Evolutionary conservation across 306 rosid genomes (phyloP).

Genomic region (Vigna unguiculata): DNA sequence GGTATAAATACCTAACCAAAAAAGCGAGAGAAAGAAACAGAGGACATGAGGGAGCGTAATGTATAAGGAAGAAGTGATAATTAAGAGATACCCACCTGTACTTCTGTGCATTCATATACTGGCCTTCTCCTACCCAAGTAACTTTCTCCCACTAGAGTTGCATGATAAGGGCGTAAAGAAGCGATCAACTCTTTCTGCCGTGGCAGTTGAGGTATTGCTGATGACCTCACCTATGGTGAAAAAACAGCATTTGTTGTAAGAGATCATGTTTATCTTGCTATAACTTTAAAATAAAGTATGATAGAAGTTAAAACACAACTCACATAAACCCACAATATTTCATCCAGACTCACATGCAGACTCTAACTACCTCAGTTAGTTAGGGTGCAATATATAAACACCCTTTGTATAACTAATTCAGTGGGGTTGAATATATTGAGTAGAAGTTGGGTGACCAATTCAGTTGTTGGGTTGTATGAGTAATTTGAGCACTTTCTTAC

Average conservation of each 20-base stretch:
- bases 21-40: neutral
- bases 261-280: conserved; percentile 28
- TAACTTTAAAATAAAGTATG: conserved; percentile 4
- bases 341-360: neutral
- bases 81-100: conserved; percentile 71
- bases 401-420: too few species aligned
- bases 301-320: conserved; percentile 10
- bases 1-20: neutral
- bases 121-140: conserved; percentile 92
- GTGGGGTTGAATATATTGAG: too few species aligned
- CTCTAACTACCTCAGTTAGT: too few species aligned
- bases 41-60: conserved; percentile 1
- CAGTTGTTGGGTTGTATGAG: neutral
- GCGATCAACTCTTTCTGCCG: conserved; percentile 73
- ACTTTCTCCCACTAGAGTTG: conserved; percentile 95
- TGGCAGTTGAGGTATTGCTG: conserved; percentile 84
- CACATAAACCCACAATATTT: neutral
- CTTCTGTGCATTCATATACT: conserved; percentile 80
- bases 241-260: conserved; percentile 41
- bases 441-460: too few species aligned
- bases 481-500: neutral
- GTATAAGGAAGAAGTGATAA: conserved; percentile 21
- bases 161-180: conserved; percentile 79
- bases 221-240: conserved; percentile 76
- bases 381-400: too few species aligned